Evolutionary conservation across 192 early-diverging fungal genomes (phyloP).

Genomic region (Backusella liffmaniae): DNA sequence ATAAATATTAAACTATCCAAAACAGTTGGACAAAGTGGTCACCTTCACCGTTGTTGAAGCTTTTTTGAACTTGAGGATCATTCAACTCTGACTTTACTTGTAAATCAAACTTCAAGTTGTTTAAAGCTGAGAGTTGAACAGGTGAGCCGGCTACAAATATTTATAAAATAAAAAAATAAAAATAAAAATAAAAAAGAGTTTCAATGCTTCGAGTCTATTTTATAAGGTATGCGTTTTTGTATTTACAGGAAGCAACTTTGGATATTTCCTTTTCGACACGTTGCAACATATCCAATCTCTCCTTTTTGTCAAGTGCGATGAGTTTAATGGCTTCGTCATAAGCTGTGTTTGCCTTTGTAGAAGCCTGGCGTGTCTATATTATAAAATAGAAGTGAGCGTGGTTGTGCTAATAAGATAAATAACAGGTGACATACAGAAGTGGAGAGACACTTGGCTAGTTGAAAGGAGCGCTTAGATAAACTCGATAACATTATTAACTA

Average conservation of each 20-base stretch:
- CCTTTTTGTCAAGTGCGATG: conserved; percentile 58
- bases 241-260: conserved; percentile 38
- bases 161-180: not conserved
- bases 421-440: not conserved
- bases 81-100: conserved; percentile 67
- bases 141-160: conserved; percentile 29
- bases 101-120: conserved; percentile 52
- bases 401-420: not conserved
- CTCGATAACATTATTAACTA: not conserved
- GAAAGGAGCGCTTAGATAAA: conserved; percentile 6
- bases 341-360: conserved; percentile 50
- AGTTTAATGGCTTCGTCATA: conserved; percentile 78
- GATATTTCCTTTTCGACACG: conserved; percentile 39
- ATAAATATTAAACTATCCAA: not conserved
- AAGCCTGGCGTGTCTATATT: conserved; percentile 18
- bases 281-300: conserved; percentile 44
- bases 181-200: not conserved
- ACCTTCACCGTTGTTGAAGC: conserved; percentile 53
- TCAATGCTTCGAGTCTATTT: not conserved
- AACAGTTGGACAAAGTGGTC: not conserved
- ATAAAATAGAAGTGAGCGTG: not conserved
- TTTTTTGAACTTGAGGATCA: conserved; percentile 67
- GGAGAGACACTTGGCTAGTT: conserved; percentile 4
- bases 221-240: not conserved
- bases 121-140: conserved; percentile 46